Base-by-base conservation (phyloP, 2,329 filamentous ascomycete species). In the Penicillium corylophilum region DNA sequence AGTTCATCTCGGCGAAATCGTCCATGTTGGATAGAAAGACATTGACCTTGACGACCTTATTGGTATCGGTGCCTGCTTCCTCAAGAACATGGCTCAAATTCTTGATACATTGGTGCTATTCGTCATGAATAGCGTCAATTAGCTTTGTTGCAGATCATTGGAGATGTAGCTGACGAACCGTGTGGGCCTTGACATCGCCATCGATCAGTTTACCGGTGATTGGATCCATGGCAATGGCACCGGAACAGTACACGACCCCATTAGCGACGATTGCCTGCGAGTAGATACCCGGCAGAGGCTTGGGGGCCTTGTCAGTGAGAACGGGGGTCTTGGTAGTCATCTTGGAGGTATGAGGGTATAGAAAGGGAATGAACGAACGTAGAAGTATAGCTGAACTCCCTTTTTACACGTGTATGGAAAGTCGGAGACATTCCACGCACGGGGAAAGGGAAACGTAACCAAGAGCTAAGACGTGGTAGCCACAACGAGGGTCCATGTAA, bases 1-100 rank as follows among this genome's bases (percentile, higher is more conserved):
- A 80, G 75, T 96, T 95, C 88, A 95, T 90, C 70, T 85, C 84
- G 71, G 74, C 78, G 64, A 87, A 88, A 65, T 88, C 76, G 42
- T 80, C 74, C 84, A 89, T 88, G 51, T 79, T 78, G 1, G 80
- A 82, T 18, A 89, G 66, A 64, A 84, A 89, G 23, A 88, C 75
- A 60, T 87, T 88, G 55, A 85, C 79, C 69, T 88, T 88, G 66
- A 88, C 79, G 0, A 83, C 79, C 50, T 86, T 84, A 26, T 79
- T 73, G 33, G 87, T 72, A 51, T 74, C 76, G 46, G 79, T 82
- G 1, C 84, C 84, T 0, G 83, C 82, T 8, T 79, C 84, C 56
- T 82, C 75, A 18, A 88, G 81, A 5, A 88, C 76, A 2, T 77
- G 76, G 6, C 74, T 66, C 13, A 88, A 74, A 69, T 87, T 87